Evolutionary conservation across 768 basidiomycete species (phyloP), one percentile per base, ranked within the genome.

Genomic region (Tephrocybe sp.): DNA sequence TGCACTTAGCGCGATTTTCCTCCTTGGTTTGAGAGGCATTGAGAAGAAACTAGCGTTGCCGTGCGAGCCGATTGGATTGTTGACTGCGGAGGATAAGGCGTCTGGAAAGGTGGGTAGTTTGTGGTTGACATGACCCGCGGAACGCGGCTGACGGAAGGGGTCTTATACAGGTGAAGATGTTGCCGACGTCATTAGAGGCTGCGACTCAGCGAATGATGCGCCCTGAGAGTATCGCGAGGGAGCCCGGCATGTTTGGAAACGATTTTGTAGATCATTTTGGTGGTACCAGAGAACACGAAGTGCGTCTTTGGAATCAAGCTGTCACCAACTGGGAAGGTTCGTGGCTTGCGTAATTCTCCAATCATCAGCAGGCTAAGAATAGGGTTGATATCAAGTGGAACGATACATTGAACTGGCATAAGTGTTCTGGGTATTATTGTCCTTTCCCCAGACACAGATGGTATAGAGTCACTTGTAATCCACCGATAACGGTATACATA

Each of bases 321-420:
- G 92, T 95, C 31, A 97, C 94, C 10, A 86, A 80, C 64, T 97
- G 91, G 94, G 94, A 95, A 80, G 81, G 93, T 91, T 59, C 58
- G 82, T 57, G 6, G n/a, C 12, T 19, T 38, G 16, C 18, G 3
- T 18, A 38, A 18, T 16, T 38, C 31, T n/a, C 18, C 30, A 36
- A 22, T 21, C 13, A 8, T 33, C 16, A 29, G 29, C 5, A 37
- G 4, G 6, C 48, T 43, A 38, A 24, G 47, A 22, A 54, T 7
- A 48, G n/a, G 11, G 6, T 16, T 22, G 11, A 29, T 29, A 16
- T 25, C 9, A 31, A 91, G 89, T 91, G 57, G 89, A 91, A 59
- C 79, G 90, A 50, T 92, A 92, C 62, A 74, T 92, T n/a, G 90
- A 92, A 57, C 77, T 92, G 40, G 88, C 83, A 36, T 92, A 46